Evolutionary conservation across 116 monocot genomes (phyloP).

Genomic region (Trichopus zeylanicus): DNA sequence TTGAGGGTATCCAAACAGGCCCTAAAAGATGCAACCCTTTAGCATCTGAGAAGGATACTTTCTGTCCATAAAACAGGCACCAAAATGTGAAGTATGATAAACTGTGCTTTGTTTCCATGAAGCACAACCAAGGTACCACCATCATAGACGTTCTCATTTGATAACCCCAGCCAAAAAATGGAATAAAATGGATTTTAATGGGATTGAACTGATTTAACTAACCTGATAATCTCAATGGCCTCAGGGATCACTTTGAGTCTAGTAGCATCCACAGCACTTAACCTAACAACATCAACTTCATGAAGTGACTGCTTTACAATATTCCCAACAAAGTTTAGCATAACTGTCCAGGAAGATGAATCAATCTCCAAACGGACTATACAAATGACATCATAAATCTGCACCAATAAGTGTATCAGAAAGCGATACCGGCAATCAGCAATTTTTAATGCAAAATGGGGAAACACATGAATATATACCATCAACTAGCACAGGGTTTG

Average conservation of each 20-base stretch:
- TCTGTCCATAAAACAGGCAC: too few species aligned
- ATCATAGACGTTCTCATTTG: neutral
- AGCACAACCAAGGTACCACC: too few species aligned
- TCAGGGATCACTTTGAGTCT: conserved; percentile 36
- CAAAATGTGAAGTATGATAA: too few species aligned
- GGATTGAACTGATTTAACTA: conserved; percentile 2
- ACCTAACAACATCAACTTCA: conserved; percentile 11
- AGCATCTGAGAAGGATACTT: too few species aligned
- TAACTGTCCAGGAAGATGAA: conserved; percentile 38
- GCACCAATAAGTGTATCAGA: conserved; percentile 12
- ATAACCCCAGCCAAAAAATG: neutral
- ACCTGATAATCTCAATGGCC: conserved; percentile 74
- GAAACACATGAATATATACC: too few species aligned
- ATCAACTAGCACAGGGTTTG: neutral
- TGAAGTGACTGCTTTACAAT: conserved; percentile 23
- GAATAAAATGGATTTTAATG: neutral
- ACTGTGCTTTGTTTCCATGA: too few species aligned
- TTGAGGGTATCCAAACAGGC: too few species aligned
- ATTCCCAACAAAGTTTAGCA: conserved; percentile 57
- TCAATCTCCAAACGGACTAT: conserved; percentile 48
- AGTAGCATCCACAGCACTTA: conserved; percentile 4
- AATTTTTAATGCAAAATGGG: neutral
- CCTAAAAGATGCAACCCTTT: too few species aligned
- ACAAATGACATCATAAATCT: conserved; percentile 67
- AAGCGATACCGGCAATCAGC: neutral